Evolutionary conservation across 1,284 basidiomycete genomes (phyloP).

Genomic region (Polyporus tsugae): DNA sequence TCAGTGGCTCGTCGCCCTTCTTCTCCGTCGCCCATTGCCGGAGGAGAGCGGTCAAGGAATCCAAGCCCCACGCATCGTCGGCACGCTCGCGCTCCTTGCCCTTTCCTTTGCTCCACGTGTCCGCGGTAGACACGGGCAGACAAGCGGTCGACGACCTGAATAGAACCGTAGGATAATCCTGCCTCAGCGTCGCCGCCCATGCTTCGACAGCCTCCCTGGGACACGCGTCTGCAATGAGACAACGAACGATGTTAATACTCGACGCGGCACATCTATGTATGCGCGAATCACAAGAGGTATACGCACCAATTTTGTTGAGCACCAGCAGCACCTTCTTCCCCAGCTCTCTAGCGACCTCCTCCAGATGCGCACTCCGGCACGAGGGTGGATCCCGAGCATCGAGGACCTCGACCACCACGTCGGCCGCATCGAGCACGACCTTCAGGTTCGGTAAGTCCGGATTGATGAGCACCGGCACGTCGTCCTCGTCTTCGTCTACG

Average conservation of each 20-base stretch:
- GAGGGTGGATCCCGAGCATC: slow-evolving; percentile 87
- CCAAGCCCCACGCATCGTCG: slow-evolving; percentile 68
- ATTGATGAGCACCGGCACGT: slow-evolving; percentile 69
- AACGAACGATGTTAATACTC: neutral
- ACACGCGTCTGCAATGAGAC: slow-evolving; percentile 72
- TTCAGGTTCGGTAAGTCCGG: slow-evolving; percentile 73
- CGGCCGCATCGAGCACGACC: slow-evolving; percentile 82
- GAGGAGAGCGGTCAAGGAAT: slow-evolving; percentile 56
- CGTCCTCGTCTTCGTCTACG: slow-evolving; percentile 53
- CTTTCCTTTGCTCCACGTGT: slow-evolving; percentile 45
- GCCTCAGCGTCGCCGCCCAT: slow-evolving; percentile 80
- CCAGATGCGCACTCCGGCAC: slow-evolving; percentile 71
- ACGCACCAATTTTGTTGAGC: slow-evolving; percentile 88
- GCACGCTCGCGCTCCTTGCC: slow-evolving; percentile 52
- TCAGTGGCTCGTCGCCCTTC: slow-evolving; percentile 53
- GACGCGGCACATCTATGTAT: neutral
- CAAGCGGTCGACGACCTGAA: slow-evolving; percentile 85
- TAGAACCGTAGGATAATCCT: slow-evolving; percentile 75
- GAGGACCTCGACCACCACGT: slow-evolving; percentile 86
- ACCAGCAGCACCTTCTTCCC: slow-evolving; percentile 71
- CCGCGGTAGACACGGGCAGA: slow-evolving; percentile 49
- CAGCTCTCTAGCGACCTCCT: slow-evolving; percentile 57
- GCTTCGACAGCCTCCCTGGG: slow-evolving; percentile 82
- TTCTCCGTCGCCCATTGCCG: slow-evolving; percentile 56
- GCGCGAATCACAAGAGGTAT: slow-evolving; percentile 13